A percentile compares a stretch with the other conserved stretches of the same genome.
Conservation (phyloP, 176 grass and related monocot genomes). For the Miscanthus lutarioriparius region DNA sequence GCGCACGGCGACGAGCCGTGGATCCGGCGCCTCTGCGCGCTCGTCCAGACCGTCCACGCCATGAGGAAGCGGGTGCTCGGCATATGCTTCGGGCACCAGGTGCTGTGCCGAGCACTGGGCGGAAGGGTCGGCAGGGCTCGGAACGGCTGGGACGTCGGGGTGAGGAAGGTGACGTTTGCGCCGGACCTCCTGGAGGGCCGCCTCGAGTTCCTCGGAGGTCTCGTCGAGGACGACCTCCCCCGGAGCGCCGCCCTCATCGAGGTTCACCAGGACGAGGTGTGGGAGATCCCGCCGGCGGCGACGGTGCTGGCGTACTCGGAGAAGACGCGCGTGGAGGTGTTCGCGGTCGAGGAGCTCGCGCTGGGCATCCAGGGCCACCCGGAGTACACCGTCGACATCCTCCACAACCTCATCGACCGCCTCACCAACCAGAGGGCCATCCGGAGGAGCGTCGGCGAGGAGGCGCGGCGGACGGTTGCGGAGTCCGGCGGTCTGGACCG, state of each 20-base stretch:
- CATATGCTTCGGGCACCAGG: constrained; percentile 71
- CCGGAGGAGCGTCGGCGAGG: constrained; percentile 27
- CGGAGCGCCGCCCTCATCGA: constrained; percentile 44
- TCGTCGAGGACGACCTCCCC: neutral
- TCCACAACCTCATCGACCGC: constrained; percentile 57
- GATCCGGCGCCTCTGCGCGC: constrained; percentile 52
- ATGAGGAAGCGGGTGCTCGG: constrained; percentile 61
- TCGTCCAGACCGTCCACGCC: constrained; percentile 45
- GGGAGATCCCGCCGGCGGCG: constrained; percentile 50
- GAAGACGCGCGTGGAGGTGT: constrained; percentile 67
- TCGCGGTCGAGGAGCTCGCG: constrained; percentile 45
- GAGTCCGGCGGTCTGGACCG: constrained; percentile 41
- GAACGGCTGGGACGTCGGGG: constrained; percentile 61
- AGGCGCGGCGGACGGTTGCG: constrained; percentile 34
- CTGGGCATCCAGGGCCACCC: constrained; percentile 80
- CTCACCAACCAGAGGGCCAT: constrained; percentile 34
- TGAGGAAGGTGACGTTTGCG: constrained; percentile 40
- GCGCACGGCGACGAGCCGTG: constrained; percentile 59
- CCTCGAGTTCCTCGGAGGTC: neutral
- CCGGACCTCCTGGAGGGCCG: neutral
- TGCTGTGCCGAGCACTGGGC: constrained; percentile 56
- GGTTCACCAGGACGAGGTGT: constrained; percentile 75
- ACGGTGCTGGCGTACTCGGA: constrained; percentile 67
- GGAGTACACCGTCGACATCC: constrained; percentile 63
- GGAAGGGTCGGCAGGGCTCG: constrained; percentile 31